Percentiles rank a stretch among this genome's conserved stretches.
Evolutionary conservation across 805 yeast species (phyloP).

Genomic region (Barnettozyma vustinii): DNA sequence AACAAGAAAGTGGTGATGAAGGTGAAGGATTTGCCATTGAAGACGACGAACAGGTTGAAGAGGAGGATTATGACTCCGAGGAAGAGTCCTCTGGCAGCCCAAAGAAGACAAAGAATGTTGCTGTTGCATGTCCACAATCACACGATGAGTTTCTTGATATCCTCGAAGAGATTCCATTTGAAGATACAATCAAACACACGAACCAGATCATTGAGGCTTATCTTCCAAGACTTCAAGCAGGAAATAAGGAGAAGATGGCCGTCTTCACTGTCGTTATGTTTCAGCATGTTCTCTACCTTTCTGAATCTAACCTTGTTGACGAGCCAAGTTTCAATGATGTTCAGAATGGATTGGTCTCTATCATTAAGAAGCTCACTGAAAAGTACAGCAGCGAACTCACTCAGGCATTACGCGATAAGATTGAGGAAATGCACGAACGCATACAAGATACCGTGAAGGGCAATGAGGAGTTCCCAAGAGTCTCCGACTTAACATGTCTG

Average conservation of each 20-base stretch:
- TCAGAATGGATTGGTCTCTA: slow-evolving; percentile 39
- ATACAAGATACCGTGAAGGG: slow-evolving; percentile 30
- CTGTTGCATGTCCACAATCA: slow-evolving; percentile 41
- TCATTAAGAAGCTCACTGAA: slow-evolving; percentile 55
- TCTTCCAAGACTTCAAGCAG: slow-evolving; percentile 75
- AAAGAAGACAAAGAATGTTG: slow-evolving; percentile 11
- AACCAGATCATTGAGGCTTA: slow-evolving; percentile 51
- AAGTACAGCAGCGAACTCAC: slow-evolving; percentile 62
- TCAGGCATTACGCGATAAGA: slow-evolving; percentile 51
- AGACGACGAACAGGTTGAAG: slow-evolving; percentile 23
- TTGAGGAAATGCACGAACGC: slow-evolving; percentile 50
- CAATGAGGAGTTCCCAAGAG: slow-evolving; percentile 31
- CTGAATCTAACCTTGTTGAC: slow-evolving; percentile 33
- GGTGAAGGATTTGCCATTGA: slow-evolving; percentile 39
- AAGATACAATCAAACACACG: slow-evolving; percentile 43
- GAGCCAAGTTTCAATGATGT: slow-evolving; percentile 31
- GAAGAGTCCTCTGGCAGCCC: slow-evolving; percentile 1
- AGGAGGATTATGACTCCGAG: slow-evolving; percentile 13
- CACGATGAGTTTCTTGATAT: slow-evolving; percentile 37
- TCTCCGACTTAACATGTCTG: slow-evolving; percentile 62
- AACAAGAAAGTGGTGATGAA: slow-evolving; percentile 41
- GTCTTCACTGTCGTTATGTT: slow-evolving; percentile 57
- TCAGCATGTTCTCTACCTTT: slow-evolving; percentile 51
- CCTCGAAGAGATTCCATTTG: slow-evolving; percentile 30
- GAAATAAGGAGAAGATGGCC: slow-evolving; percentile 73